Percentiles rank a stretch among this genome's conserved stretches.
Conservation (phyloP, 257 asterid species). For the Primulina eburnea region DNA sequence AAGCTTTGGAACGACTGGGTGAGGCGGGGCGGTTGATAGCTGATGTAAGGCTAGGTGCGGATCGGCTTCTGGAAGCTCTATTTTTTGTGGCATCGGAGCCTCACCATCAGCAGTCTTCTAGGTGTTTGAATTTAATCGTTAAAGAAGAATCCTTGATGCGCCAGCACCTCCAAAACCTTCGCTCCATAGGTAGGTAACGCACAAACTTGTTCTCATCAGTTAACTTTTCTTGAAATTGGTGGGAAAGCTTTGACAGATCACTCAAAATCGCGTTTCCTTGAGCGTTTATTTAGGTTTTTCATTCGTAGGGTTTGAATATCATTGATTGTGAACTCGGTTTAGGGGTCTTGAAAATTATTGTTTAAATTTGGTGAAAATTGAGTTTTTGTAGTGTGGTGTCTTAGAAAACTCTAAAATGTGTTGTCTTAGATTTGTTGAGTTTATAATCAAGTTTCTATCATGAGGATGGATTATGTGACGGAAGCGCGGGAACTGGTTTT, state of each 20-base stretch:
- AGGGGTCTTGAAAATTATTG: neutral
- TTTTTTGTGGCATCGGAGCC: slow-evolving; percentile 62
- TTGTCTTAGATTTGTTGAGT: too few relatives aligned
- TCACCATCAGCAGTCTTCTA: slow-evolving; percentile 58
- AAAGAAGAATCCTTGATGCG: slow-evolving; percentile 78
- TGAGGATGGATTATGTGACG: too few relatives aligned
- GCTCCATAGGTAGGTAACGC: slow-evolving; percentile 53
- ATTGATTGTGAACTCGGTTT: neutral
- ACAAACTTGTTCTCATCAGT: neutral
- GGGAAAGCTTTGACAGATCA: neutral
- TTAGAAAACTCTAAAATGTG: too few relatives aligned
- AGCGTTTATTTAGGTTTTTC: neutral
- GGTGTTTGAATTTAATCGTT: slow-evolving; percentile 56
- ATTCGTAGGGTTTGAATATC: neutral
- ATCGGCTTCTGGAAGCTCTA: slow-evolving; percentile 80
- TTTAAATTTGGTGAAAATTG: neutral
- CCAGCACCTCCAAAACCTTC: slow-evolving; percentile 72
- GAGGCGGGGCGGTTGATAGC: slow-evolving; percentile 92
- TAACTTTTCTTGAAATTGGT: neutral
- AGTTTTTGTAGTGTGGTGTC: neutral
- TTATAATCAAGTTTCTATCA: too few relatives aligned
- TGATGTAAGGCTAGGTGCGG: slow-evolving; percentile 87
- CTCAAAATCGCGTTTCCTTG: neutral
- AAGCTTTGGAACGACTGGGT: slow-evolving; percentile 83
- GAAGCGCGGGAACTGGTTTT: too few relatives aligned